Conservation (phyloP, 2,329 filamentous ascomycete genomes). For the Ascochyta pisi region DNA sequence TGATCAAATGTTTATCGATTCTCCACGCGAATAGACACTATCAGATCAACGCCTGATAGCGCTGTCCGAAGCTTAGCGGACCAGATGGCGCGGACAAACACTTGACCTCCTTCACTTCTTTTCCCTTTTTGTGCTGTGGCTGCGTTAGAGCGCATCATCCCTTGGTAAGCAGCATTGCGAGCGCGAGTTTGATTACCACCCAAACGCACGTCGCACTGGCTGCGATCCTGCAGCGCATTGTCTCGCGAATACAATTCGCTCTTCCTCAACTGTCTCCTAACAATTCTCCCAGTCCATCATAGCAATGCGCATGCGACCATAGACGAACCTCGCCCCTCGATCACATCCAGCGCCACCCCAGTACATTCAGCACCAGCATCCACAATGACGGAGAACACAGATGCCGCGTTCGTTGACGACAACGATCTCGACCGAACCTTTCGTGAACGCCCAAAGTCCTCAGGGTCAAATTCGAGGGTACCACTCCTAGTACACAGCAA, state of each 20-base stretch:
- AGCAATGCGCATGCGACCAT: constrained; percentile 29
- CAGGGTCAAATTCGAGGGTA: constrained; percentile 19
- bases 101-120: background rate
- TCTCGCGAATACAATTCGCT: background rate
- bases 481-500: constrained; percentile 16
- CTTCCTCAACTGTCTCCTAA: background rate
- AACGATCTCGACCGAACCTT: constrained; percentile 38
- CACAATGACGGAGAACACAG: constrained; percentile 34
- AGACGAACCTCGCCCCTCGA: constrained; percentile 8
- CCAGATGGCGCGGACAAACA: constrained; percentile 26
- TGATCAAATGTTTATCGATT: constrained; percentile 6
- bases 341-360: background rate
- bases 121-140: background rate
- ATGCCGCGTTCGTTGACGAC: constrained; percentile 40
- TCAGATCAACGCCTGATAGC: constrained; percentile 5
- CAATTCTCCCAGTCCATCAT: background rate
- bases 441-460: constrained; percentile 20
- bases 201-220: background rate
- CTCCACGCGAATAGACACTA: constrained; percentile 5
- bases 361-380: background rate
- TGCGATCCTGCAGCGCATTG: background rate
- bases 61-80: constrained; percentile 15
- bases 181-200: constrained; percentile 17
- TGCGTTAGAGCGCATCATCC: constrained; percentile 5
- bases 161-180: constrained; percentile 33